phyloP scores from a whole-genome alignment of 2,329 filamentous ascomycete species.

The Chrysoporthe puriensis region DNA sequence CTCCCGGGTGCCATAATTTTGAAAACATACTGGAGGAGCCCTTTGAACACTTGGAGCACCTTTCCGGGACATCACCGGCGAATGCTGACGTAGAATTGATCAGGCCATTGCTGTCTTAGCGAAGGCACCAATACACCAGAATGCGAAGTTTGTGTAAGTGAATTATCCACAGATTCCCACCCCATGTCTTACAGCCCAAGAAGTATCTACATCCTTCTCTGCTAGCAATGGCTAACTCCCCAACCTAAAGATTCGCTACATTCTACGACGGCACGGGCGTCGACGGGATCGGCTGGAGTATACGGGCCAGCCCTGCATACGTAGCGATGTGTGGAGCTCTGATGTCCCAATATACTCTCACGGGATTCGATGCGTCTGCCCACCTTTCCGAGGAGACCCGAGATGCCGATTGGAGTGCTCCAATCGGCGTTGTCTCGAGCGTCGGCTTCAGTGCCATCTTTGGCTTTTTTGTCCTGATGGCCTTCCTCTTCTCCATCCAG shows the following conservation, averaged over 20 bases:
- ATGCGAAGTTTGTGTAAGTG: conserved; percentile 50
- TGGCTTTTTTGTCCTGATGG: conserved; percentile 62
- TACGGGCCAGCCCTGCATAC: conserved; percentile 57
- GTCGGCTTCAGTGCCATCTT: conserved; percentile 60
- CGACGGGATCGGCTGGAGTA: conserved; percentile 53
- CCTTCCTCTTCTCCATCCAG: conserved; percentile 62
- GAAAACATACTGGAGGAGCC: background rate
- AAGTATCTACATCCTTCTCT: background rate
- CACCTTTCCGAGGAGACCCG: conserved; percentile 62
- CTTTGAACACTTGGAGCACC: background rate
- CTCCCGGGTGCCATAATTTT: background rate
- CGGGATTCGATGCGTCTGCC: conserved; percentile 58
- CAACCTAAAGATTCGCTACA: conserved; percentile 42
- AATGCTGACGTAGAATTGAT: background rate
- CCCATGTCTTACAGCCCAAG: background rate
- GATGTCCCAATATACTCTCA: conserved; percentile 55
- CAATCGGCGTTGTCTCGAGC: conserved; percentile 60
- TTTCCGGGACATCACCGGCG: background rate
- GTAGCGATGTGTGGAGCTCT: conserved; percentile 58
- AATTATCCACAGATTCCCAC: background rate
- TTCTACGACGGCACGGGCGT: conserved; percentile 57
- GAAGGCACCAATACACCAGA: conserved; percentile 59
- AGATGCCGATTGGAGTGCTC: conserved; percentile 59
- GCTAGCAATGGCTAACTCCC: background rate
- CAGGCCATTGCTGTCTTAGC: conserved; percentile 57